Conservation (phyloP, 1,284 basidiomycete genomes). For the Sporisorium iseilematis-ciliati region DNA sequence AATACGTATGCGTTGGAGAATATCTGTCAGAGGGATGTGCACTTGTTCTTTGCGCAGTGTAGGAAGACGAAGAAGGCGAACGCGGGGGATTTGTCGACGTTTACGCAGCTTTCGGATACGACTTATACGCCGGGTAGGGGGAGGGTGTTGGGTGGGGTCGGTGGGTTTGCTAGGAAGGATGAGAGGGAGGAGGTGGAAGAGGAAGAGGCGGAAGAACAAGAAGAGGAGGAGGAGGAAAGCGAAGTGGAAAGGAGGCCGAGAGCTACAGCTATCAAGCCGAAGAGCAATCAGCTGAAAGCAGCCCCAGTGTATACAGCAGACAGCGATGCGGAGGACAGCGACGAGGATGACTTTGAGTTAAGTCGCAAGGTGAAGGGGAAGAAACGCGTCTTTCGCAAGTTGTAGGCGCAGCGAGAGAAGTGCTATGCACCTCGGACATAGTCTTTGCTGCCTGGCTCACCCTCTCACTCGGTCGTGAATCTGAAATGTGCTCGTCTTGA, state of each 20-base stretch:
- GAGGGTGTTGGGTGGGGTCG: background rate
- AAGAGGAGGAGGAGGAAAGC: background rate
- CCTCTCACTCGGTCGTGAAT: background rate
- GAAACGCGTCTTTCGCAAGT: constrained; percentile 26
- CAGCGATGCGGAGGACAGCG: constrained; percentile 26
- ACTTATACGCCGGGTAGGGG: constrained; percentile 22
- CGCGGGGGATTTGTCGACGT: constrained; percentile 41
- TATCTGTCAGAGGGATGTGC: constrained; percentile 81
- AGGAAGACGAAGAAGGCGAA: constrained; percentile 73
- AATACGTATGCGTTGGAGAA: constrained; percentile 93
- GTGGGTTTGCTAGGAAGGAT: background rate
- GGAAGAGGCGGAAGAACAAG: constrained; percentile 1
- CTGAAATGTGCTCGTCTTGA: too few species aligned
- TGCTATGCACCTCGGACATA: too few species aligned
- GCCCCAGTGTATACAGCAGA: background rate
- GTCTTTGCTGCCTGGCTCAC: background rate
- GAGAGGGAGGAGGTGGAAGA: background rate
- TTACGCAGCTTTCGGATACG: constrained; percentile 44
- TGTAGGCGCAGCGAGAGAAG: constrained; percentile 1
- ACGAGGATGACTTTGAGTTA: constrained; percentile 46
- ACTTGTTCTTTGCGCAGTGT: constrained; percentile 92
- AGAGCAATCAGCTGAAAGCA: background rate
- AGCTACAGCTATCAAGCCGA: background rate
- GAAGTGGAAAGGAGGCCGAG: background rate
- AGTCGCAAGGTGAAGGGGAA: constrained; percentile 34